phyloP scores from a whole-genome alignment of 2,329 filamentous ascomycete genomes.

The Alternaria incomplexa region DNA sequence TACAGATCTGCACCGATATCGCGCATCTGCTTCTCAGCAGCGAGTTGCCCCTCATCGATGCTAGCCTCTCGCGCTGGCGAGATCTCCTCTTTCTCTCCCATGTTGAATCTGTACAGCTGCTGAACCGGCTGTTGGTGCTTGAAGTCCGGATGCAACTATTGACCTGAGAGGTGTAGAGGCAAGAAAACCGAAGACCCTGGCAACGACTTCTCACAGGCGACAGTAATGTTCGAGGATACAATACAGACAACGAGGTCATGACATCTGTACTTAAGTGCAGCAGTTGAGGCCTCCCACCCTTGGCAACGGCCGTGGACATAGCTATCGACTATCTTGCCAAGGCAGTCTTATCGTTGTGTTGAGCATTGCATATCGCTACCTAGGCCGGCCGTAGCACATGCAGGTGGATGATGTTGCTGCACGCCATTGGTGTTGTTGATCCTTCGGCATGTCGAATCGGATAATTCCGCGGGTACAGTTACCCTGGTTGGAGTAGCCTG shows the following conservation, averaged over 20 bases:
- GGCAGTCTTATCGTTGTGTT: slow-evolving; percentile 10
- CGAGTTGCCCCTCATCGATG: slow-evolving; percentile 36
- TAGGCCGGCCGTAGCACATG: slow-evolving; percentile 12
- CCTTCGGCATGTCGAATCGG: slow-evolving; percentile 30
- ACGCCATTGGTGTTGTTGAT: slow-evolving; percentile 18
- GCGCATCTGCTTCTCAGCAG: slow-evolving; percentile 44
- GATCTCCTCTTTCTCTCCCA: slow-evolving; percentile 34
- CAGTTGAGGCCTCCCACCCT: slow-evolving; percentile 17
- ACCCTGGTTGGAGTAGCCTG: slow-evolving; percentile 12
- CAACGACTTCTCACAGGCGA: not conserved
- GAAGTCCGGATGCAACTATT: not conserved
- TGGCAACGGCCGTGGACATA: slow-evolving; percentile 17
- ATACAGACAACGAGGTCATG: not conserved
- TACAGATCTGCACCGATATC: slow-evolving; percentile 57
- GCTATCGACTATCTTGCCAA: slow-evolving; percentile 23
- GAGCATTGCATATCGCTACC: slow-evolving; percentile 21
- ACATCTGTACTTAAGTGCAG: not conserved
- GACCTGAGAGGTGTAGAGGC: not conserved
- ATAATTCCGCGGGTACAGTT: slow-evolving; percentile 24
- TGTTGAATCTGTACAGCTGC: slow-evolving; percentile 1
- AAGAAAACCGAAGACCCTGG: not conserved
- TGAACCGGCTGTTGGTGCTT: not conserved
- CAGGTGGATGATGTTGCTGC: slow-evolving; percentile 12
- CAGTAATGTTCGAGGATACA: not conserved
- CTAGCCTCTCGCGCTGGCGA: slow-evolving; percentile 30